Base-by-base conservation (phyloP, 2,329 filamentous ascomycete genomes). In the Fusarium chuoi region DNA sequence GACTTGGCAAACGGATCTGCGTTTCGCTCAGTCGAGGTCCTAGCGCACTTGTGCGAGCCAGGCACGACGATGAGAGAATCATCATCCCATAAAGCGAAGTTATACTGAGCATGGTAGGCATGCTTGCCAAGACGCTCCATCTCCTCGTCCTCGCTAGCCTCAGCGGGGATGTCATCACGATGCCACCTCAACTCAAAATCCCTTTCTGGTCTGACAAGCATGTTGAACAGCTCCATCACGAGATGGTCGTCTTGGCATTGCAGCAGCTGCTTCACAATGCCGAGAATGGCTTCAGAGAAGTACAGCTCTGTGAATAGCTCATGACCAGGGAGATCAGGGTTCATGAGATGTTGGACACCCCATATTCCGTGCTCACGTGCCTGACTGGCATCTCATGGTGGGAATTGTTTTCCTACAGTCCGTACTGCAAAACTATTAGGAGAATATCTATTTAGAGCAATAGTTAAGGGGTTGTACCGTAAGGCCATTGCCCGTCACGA, bases 191-290 rank as follows among this genome's bases (percentile, higher is more conserved):
- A 87, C 77, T 89, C 90, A 78, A 96, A 97, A 74, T 92, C 89
- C 6, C 79, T 75, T 44, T 91, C 90, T 0, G 94, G 94, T 10
- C 92, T 86, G 20, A 97, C 91, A 13, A 97, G 90, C 82, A 97
- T 87, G 80, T 98, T 98, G 83, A 94, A 95, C 24, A 98, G 84
- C 83, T 97, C 95, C 90, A 97, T 93, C 44, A 96, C 92, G 28
- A 98, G 85, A 4, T 91, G 86, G 10, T 92, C 89, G 39, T 91
- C 88, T 24, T 75, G 73, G 65, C 83, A 85, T 60, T 83, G 79
- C 44, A 97, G 84, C 5, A 97, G 83, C 78, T 90, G 88, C 73
- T 88, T 89, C 3, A 92, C 91, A 3, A 93, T 87, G 36, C 82
- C 80, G 1, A 96, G 81, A 13, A 96, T 84, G 33, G 87, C 85